Conservation (phyloP, 2,329 filamentous ascomycete species). For the Colletotrichum camelliae region DNA sequence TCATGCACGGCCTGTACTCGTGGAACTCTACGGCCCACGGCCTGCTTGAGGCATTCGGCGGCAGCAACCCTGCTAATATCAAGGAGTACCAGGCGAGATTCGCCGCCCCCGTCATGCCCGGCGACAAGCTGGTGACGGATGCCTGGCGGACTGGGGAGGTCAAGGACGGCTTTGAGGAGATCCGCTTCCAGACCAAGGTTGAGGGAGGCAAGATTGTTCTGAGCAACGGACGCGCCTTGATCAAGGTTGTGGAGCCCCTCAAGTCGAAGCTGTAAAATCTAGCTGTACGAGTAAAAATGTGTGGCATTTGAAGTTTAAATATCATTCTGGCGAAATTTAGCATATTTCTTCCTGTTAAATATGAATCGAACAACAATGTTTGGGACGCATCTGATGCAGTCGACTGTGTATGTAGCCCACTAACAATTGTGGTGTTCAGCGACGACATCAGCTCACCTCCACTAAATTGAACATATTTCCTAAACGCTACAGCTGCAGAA, state of each 20-base stretch:
- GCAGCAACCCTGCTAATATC: constrained; percentile 79
- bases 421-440: constrained; percentile 11
- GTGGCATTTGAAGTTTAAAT: neutral
- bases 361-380: neutral
- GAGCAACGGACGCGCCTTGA: constrained; percentile 83
- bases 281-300: neutral
- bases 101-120: constrained; percentile 82
- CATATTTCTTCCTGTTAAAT: neutral
- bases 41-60: constrained; percentile 75
- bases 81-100: constrained; percentile 91
- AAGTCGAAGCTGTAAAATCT: constrained; percentile 68
- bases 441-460: neutral
- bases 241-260: constrained; percentile 64
- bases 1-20: constrained; percentile 88
- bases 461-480: neutral
- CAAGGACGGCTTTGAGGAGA: constrained; percentile 76
- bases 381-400: neutral
- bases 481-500: neutral
- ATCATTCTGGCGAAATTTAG: neutral
- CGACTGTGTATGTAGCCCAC: neutral
- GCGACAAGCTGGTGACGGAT: constrained; percentile 80
- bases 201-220: constrained; percentile 84
- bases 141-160: constrained; percentile 79
- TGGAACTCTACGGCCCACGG: constrained; percentile 83
- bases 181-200: constrained; percentile 80